phyloP scores from a whole-genome alignment of 1,284 basidiomycete species.

The Anthracocystis panici-leucophaei region DNA sequence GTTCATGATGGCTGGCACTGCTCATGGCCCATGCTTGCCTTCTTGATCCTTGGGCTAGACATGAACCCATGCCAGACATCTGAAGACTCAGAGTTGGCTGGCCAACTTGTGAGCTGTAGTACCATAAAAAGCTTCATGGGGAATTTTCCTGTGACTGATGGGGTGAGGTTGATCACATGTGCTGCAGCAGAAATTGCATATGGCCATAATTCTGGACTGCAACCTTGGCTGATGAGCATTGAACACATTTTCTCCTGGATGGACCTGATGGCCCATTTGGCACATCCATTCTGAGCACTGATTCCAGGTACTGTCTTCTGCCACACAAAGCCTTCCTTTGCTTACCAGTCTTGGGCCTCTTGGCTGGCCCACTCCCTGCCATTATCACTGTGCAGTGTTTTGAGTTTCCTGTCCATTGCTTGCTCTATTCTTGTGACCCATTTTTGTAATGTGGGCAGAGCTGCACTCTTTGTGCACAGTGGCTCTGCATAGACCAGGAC shows the following conservation, averaged over 20 bases:
- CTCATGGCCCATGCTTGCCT: neutral
- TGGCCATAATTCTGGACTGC: neutral
- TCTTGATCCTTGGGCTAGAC: neutral
- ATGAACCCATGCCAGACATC: too few species aligned
- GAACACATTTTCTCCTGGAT: neutral
- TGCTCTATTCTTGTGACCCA: neutral
- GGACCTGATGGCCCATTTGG: constrained; percentile 1
- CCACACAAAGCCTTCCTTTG: neutral
- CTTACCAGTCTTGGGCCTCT: neutral
- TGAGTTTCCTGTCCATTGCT: neutral
- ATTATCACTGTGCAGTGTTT: too few species aligned
- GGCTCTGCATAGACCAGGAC: neutral
- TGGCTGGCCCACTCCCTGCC: too few species aligned
- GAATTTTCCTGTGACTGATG: neutral
- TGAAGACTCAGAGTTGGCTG: too few species aligned
- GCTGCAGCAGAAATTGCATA: constrained; percentile 7
- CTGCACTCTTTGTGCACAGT: constrained; percentile 3
- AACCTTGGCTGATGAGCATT: constrained; percentile 5
- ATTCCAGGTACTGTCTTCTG: constrained; percentile 5
- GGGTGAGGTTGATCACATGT: constrained; percentile 2
- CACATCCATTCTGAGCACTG: constrained; percentile 2
- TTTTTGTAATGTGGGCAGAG: neutral
- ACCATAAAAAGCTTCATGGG: constrained; percentile 2
- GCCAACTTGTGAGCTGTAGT: too few species aligned
- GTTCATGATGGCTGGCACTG: neutral